Percentiles rank a stretch among this genome's conserved stretches.
Evolutionary conservation across 768 basidiomycete genomes (phyloP).

Genomic region (Hysterangium stoloniferum): DNA sequence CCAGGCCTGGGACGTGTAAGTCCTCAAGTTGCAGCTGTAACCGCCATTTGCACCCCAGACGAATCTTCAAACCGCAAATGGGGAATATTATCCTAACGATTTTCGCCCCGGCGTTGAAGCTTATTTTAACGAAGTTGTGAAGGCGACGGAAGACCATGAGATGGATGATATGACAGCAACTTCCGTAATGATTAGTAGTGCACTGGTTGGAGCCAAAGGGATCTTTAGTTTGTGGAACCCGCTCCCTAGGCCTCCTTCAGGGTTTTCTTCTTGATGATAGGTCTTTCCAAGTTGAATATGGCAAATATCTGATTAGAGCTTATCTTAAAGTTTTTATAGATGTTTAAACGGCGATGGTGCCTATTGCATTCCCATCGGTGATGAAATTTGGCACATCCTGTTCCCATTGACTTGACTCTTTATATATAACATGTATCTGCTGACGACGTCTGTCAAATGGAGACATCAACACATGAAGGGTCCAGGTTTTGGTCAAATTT

Average conservation of each 20-base stretch:
- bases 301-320: too few species aligned
- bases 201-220: conserved; percentile 20
- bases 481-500: too few species aligned
- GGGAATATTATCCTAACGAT: conserved; percentile 12
- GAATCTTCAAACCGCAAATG: neutral
- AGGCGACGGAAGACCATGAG: conserved; percentile 20
- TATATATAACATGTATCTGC: too few species aligned
- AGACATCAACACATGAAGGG: too few species aligned
- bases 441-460: too few species aligned
- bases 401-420: too few species aligned
- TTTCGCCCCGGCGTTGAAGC: conserved; percentile 10
- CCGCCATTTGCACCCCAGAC: neutral
- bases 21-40: conserved; percentile 14
- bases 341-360: too few species aligned
- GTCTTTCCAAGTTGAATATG: conserved; percentile 18
- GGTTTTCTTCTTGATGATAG: conserved; percentile 18
- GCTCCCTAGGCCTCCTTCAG: conserved; percentile 23
- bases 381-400: too few species aligned
- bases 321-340: too few species aligned
- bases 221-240: conserved; percentile 23
- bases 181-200: conserved; percentile 16
- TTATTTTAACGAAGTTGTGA: conserved; percentile 15
- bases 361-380: too few species aligned
- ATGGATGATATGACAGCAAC: conserved; percentile 14
- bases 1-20: conserved; percentile 15